Percentiles rank a stretch among this genome's conserved stretches.
Conservation (phyloP, 2,329 filamentous ascomycete species). For the Westerdykella sp. region DNA sequence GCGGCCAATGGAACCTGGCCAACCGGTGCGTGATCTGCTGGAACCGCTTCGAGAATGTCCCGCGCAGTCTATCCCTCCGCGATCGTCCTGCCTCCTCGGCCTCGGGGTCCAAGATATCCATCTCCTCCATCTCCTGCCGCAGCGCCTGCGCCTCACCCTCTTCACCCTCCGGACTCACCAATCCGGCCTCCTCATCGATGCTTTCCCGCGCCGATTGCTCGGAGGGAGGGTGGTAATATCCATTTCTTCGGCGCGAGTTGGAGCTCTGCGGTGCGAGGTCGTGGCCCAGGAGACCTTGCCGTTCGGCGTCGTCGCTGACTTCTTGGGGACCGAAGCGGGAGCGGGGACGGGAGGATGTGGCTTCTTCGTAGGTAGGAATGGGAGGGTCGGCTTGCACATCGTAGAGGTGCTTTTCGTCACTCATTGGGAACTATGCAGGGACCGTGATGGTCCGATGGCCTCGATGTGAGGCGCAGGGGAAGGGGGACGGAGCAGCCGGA, state of each 20-base stretch:
- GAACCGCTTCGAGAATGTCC: conserved; percentile 51
- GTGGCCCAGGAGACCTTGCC: conserved; percentile 65
- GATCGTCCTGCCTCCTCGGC: conserved; percentile 24
- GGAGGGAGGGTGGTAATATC: conserved; percentile 67
- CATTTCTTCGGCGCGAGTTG: conserved; percentile 31
- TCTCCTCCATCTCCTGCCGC: conserved; percentile 78
- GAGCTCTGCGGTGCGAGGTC: conserved; percentile 31
- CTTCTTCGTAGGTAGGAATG: conserved; percentile 81
- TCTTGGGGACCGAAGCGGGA: conserved; percentile 52
- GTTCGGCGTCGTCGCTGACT: conserved; percentile 64
- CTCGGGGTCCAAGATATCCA: conserved; percentile 37
- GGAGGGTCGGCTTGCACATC: conserved; percentile 51
- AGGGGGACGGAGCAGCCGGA: conserved; percentile 4
- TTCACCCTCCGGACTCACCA: conserved; percentile 44
- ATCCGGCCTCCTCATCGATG: conserved; percentile 46
- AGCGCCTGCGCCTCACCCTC: conserved; percentile 56
- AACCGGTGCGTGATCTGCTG: conserved; percentile 51
- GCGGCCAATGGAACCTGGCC: conserved; percentile 49
- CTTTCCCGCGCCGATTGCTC: conserved; percentile 71
- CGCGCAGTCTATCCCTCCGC: conserved; percentile 25
- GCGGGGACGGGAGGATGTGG: conserved; percentile 54
- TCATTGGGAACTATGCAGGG: conserved; percentile 21
- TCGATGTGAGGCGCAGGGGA: conserved; percentile 3
- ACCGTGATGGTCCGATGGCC: conserved; percentile 10
- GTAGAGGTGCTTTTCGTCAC: conserved; percentile 38